Percentiles rank a stretch among this genome's conserved stretches.
phyloP scores from a whole-genome alignment of 441 rosid genomes.

The Erodium trifolium region DNA sequence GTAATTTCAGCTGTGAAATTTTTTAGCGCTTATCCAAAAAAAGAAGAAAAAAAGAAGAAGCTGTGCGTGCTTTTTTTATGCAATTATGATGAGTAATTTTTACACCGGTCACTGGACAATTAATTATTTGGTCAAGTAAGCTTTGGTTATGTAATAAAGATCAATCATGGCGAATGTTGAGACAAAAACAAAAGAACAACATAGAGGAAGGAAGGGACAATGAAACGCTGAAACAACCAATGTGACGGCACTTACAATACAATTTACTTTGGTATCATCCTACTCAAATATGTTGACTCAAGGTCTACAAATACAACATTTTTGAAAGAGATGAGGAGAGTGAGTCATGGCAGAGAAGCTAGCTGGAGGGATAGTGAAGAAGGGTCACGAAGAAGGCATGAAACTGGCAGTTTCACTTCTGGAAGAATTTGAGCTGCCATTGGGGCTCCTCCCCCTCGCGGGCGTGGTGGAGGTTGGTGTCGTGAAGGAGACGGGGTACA shows the following conservation, averaged over 20 bases:
- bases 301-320: too few species aligned
- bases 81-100: too few species aligned
- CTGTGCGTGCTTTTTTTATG: too few species aligned
- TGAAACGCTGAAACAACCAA: neutral
- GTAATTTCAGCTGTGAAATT: too few species aligned
- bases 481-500: constrained; percentile 37
- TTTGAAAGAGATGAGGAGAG: too few species aligned
- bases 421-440: constrained; percentile 46
- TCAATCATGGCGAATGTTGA: neutral
- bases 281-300: neutral
- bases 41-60: too few species aligned
- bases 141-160: too few species aligned
- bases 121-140: too few species aligned
- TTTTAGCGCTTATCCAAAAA: too few species aligned
- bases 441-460: constrained; percentile 48
- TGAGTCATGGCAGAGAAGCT: neutral
- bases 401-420: constrained; percentile 41
- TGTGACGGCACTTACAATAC: neutral
- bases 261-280: neutral
- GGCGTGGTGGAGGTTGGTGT: constrained; percentile 44
- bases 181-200: neutral
- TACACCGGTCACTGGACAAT: too few species aligned
- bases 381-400: constrained; percentile 43
- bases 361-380: constrained; percentile 36
- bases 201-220: neutral